Base-by-base conservation (phyloP, 768 basidiomycete genomes). In the Coprinopsis marcescibilis region DNA sequence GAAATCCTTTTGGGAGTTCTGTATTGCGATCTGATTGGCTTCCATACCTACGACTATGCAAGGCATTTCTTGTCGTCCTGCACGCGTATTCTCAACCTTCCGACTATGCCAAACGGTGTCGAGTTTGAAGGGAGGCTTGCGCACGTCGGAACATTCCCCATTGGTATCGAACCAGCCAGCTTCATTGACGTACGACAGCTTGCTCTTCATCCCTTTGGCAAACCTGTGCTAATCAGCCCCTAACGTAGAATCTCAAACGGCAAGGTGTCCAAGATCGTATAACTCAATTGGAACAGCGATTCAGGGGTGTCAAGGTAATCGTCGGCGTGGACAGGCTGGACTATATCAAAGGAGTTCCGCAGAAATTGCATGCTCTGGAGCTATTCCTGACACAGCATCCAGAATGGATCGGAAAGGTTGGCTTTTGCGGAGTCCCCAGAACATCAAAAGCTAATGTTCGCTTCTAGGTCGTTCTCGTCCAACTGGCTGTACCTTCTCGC, bases 291-390 rank as follows among this genome's bases (percentile, higher is more conserved):
- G 86, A 93, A 65, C 83, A 88, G 51, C 83, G 94, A 39, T 99
- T 98, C 66, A 78, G 83, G 36, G 95, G 89, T 38, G 88, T 91
- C 60, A 97, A 97, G 66, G 85, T 99, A 58, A 96, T 99, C 61
- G 92, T 98, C 53, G 96, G 96, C 42, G 96, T 99, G 21, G 96
- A 99, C 64, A 85, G 96, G 36, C 76, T 99, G 45, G 96, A 99
- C 63, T 99, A 99, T 68, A 98, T 99, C 83, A 99, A 99, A 75
- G 96, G 96, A 59, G 92, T 99, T 26, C 96, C 96, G 1, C 96
- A 99, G 65, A 99, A 99, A 67, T 68, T 99, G 39, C 92, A 97
- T 61, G 94, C 90, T 0, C 78, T 99, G 48, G 96, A 99, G 61
- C 79, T 95, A 34, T 99, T 99, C 79, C 77, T 99, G 25, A 81